Evolutionary conservation across 2,329 filamentous ascomycete species (phyloP).

Genomic region (Diplodia intermedia): DNA sequence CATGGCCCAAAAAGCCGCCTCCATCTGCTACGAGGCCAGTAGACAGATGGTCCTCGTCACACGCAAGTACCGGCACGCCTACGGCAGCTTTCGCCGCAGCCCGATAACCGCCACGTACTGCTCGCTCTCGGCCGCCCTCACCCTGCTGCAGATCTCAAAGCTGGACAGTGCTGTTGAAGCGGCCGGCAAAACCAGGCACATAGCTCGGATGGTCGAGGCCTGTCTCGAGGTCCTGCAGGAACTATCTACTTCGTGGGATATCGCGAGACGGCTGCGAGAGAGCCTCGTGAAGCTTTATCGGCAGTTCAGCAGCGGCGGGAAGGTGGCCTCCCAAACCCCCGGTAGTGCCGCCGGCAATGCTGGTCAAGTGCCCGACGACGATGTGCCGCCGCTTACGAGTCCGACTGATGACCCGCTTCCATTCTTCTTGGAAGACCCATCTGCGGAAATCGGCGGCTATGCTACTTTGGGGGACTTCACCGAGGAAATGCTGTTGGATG

Average conservation of each 20-base stretch:
- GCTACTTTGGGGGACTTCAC: background rate
- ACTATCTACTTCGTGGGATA: slow-evolving; percentile 9
- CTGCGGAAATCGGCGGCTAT: background rate
- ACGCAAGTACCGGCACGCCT: slow-evolving; percentile 45
- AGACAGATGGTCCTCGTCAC: slow-evolving; percentile 39
- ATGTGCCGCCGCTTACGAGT: background rate
- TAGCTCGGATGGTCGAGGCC: slow-evolving; percentile 3
- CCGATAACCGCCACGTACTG: slow-evolving; percentile 49
- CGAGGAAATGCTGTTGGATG: slow-evolving; percentile 8
- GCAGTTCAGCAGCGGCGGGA: background rate
- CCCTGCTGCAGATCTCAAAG: slow-evolving; percentile 33
- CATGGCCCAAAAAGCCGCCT: slow-evolving; percentile 31
- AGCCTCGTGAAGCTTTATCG: slow-evolving; percentile 8
- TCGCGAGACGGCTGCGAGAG: background rate
- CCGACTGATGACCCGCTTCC: background rate
- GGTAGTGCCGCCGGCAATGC: background rate
- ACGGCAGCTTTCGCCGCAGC: slow-evolving; percentile 46
- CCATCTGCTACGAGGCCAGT: slow-evolving; percentile 38
- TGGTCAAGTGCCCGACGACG: too few relatives aligned
- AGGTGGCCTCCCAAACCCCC: too few relatives aligned
- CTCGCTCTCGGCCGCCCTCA: slow-evolving; percentile 44
- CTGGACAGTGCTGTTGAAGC: background rate
- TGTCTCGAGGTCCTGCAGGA: slow-evolving; percentile 18
- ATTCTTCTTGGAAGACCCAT: background rate
- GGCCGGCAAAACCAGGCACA: background rate